A percentile compares a stretch with the other conserved stretches of the same genome.
These are phyloP conservation scores for Plantago elongata DNA, from an alignment of 257 asterid species.

Conservation along the genomic window DNA sequence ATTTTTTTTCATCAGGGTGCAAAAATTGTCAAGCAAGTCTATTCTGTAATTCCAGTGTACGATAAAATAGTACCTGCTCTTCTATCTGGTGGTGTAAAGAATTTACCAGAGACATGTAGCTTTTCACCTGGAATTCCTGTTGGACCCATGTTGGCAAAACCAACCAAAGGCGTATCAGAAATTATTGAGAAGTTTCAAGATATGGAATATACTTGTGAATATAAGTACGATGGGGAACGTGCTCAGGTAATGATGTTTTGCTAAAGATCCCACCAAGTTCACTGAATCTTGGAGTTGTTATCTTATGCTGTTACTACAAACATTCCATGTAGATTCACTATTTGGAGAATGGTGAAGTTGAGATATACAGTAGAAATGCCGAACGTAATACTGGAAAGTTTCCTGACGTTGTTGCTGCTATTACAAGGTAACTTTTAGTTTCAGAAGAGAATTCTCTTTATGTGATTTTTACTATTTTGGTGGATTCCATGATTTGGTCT, in stretches of 20 bases:
- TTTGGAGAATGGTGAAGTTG: slow-evolving; percentile 81
- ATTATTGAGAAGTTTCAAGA: slow-evolving; percentile 89
- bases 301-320: slow-evolving; percentile 11
- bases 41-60: slow-evolving; percentile 85
- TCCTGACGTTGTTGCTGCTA: slow-evolving; percentile 79
- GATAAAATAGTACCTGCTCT: slow-evolving; percentile 80
- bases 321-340: slow-evolving; percentile 63
- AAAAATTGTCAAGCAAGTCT: slow-evolving; percentile 79
- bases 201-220: slow-evolving; percentile 90
- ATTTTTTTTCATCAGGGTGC: slow-evolving; percentile 64
- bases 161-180: slow-evolving; percentile 93
- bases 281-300: slow-evolving; percentile 10
- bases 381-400: slow-evolving; percentile 92
- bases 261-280: slow-evolving; percentile 14
- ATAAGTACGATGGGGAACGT: slow-evolving; percentile 98
- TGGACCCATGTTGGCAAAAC: slow-evolving; percentile 98
- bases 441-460: background rate
- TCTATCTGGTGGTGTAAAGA: slow-evolving; percentile 89
- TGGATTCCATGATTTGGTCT: slow-evolving; percentile 7
- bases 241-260: slow-evolving; percentile 65
- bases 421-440: slow-evolving; percentile 58
- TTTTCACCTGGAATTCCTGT: slow-evolving; percentile 92
- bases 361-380: slow-evolving; percentile 95
- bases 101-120: slow-evolving; percentile 68
- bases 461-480: no score